Conservation (phyloP, 371 early-diverging fungal species). For the Mortierella polycephala region DNA sequence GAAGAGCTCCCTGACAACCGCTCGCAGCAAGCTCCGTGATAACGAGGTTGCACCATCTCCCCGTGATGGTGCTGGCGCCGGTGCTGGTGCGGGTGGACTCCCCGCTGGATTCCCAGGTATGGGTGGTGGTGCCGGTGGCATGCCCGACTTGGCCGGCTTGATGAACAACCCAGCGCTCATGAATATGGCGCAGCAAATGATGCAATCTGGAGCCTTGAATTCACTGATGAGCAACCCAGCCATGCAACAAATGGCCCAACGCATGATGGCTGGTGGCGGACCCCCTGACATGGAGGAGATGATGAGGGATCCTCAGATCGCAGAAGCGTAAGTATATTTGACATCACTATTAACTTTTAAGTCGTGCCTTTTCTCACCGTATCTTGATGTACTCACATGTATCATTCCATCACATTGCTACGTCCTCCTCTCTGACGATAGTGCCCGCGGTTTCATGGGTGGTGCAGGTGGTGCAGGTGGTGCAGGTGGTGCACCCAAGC, state of each 20-base stretch:
- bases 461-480: constrained; percentile 52
- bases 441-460: constrained; percentile 81
- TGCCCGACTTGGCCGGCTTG: constrained; percentile 76
- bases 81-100: constrained; percentile 41
- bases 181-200: constrained; percentile 95
- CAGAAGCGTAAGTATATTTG: constrained; percentile 68
- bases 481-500: constrained; percentile 33
- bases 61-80: constrained; percentile 46
- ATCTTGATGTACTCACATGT: no score
- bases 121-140: constrained; percentile 73
- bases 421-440: constrained; percentile 14
- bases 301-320: constrained; percentile 84
- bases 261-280: constrained; percentile 75
- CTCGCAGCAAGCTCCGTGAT: constrained; percentile 63
- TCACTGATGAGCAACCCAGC: constrained; percentile 91
- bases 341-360: neutral
- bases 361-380: no score
- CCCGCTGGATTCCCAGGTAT: constrained; percentile 52
- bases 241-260: constrained; percentile 85
- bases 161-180: constrained; percentile 93
- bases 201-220: constrained; percentile 89
- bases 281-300: constrained; percentile 70
- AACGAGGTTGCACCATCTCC: constrained; percentile 52
- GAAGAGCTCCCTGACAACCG: constrained; percentile 71
- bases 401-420: neutral